Evolutionary conservation across 768 basidiomycete species (phyloP).

Genomic region (Pleurotus citrinopileatus): DNA sequence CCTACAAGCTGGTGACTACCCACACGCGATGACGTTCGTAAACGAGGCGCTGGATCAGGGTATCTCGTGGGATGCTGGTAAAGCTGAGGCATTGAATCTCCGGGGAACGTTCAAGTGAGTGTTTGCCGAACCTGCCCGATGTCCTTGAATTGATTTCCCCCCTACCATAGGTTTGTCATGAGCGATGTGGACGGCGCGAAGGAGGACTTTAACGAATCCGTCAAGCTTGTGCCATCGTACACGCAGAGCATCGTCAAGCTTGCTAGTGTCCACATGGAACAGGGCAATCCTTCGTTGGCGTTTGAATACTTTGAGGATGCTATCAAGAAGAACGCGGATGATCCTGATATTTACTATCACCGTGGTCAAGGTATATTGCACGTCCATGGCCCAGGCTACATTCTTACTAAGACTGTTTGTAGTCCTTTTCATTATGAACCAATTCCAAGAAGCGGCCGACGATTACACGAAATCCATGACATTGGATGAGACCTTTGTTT

Average conservation of each 20-base stretch:
- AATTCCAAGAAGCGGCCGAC: slow-evolving; percentile 80
- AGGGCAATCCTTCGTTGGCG: slow-evolving; percentile 74
- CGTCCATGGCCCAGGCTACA: slow-evolving; percentile 3
- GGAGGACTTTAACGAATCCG: slow-evolving; percentile 74
- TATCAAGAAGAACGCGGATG: slow-evolving; percentile 72
- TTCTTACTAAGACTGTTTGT: neutral
- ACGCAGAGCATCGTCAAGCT: slow-evolving; percentile 96
- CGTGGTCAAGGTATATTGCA: slow-evolving; percentile 87
- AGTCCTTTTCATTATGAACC: slow-evolving; percentile 95
- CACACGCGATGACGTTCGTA: slow-evolving; percentile 73
- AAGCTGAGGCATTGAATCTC: slow-evolving; percentile 88
- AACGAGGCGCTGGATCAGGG: slow-evolving; percentile 89
- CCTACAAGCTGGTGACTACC: slow-evolving; percentile 79
- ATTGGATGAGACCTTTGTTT: slow-evolving; percentile 87
- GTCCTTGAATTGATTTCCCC: neutral
- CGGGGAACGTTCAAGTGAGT: slow-evolving; percentile 94
- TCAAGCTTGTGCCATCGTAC: slow-evolving; percentile 61
- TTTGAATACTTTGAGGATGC: slow-evolving; percentile 93
- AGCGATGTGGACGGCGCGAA: slow-evolving; percentile 83
- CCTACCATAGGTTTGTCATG: slow-evolving; percentile 72
- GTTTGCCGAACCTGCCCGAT: neutral
- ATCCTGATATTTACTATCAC: slow-evolving; percentile 98
- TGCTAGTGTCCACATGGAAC: slow-evolving; percentile 96
- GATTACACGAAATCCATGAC: slow-evolving; percentile 91
- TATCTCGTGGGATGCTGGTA: slow-evolving; percentile 68